These are phyloP conservation scores for Cercophora sp. DNA, from an alignment of 495 filamentous ascomycete genomes.

Conservation along the genomic window DNA sequence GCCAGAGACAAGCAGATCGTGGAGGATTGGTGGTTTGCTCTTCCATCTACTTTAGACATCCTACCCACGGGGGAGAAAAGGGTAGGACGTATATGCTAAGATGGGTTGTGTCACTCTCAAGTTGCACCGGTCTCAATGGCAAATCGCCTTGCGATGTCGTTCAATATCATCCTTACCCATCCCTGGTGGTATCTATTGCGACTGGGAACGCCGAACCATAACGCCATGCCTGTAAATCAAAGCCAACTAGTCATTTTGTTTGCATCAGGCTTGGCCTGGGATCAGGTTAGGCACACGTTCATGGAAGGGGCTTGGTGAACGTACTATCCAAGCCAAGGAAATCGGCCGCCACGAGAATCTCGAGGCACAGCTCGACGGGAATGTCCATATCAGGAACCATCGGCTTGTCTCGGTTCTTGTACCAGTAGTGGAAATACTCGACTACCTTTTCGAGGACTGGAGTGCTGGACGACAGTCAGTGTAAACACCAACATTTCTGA, in stretches of 20 bases:
- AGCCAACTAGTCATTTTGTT: not conserved
- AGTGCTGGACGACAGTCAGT: constrained; percentile 50
- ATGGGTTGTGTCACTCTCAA: constrained; percentile 31
- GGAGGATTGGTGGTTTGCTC: constrained; percentile 46
- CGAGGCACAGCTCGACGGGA: constrained; percentile 81
- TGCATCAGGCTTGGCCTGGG: constrained; percentile 9
- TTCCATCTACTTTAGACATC: constrained; percentile 80
- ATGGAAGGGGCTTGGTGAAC: constrained; percentile 6
- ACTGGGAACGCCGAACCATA: not conserved
- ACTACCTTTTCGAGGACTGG: constrained; percentile 83
- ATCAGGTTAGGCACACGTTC: not conserved
- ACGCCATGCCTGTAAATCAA: not conserved
- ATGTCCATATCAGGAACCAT: constrained; percentile 90
- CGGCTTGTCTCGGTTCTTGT: constrained; percentile 69
- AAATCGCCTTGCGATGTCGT: too few relatives aligned
- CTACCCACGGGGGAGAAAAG: constrained; percentile 56
- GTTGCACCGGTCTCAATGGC: not conserved
- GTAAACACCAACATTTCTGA: not conserved
- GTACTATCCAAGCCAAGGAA: constrained; percentile 55
- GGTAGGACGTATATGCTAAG: constrained; percentile 68
- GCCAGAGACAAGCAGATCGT: constrained; percentile 47
- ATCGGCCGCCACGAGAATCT: constrained; percentile 87
- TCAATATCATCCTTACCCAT: not conserved
- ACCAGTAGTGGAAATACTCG: constrained; percentile 87
- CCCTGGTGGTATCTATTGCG: not conserved